These are phyloP conservation scores for Ophryocystis elektroscirrha DNA, from an alignment of 169 alveolate species.

Conservation along the genomic window DNA sequence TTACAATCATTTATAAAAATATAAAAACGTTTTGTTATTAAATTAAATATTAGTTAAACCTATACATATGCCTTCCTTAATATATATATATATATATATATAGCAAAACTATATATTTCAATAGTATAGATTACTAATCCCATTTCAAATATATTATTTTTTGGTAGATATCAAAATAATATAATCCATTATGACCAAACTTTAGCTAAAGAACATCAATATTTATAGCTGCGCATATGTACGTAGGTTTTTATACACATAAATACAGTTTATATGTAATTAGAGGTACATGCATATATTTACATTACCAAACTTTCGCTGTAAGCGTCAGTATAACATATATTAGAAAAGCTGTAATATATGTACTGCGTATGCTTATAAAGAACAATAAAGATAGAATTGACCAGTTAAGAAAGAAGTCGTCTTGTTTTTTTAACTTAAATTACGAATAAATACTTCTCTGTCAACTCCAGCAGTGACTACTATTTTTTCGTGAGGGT, in stretches of 20 bases:
- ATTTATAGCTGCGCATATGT: neutral
- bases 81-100: neutral
- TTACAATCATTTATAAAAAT: neutral
- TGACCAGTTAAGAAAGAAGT: no score
- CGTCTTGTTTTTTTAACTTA: no score
- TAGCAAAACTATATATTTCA: neutral
- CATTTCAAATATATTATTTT: neutral
- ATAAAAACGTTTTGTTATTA: neutral
- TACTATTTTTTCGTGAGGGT: no score
- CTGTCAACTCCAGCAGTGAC: no score
- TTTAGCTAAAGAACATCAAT: neutral
- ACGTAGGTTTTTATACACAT: neutral
- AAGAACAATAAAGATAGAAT: no score
- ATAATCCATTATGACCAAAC: neutral
- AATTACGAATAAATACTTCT: no score
- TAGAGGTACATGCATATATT: neutral
- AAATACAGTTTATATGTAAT: neutral
- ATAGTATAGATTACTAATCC: neutral
- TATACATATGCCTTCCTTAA: neutral
- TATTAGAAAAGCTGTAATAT: no score
- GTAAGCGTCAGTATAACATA: no score
- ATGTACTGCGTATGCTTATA: no score
- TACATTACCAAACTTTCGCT: neutral
- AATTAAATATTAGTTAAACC: neutral
- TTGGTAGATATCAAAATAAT: neutral